These are phyloP conservation scores for Wickerhamomyces kurtzmanii DNA, from an alignment of 805 yeast genomes.

Conservation along the genomic window DNA sequence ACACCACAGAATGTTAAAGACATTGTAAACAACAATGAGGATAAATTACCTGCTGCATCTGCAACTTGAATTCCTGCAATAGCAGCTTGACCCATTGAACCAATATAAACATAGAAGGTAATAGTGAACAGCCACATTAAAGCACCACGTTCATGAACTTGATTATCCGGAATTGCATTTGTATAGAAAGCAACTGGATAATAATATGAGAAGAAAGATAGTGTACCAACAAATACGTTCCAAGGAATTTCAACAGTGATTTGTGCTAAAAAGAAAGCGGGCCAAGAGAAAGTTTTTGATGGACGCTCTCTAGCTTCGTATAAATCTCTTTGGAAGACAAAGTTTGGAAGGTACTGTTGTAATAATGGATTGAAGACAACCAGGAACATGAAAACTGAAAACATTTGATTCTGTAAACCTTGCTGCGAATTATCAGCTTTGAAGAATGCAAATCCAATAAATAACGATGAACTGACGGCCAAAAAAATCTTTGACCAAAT, in stretches of 20 bases:
- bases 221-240: slow-evolving; percentile 32
- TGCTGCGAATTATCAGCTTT: slow-evolving; percentile 51
- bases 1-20: slow-evolving; percentile 74
- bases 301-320: slow-evolving; percentile 71
- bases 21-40: slow-evolving; percentile 48
- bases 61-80: slow-evolving; percentile 50
- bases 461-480: slow-evolving; percentile 41
- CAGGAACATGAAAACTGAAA: slow-evolving; percentile 47
- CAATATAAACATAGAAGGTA: slow-evolving; percentile 43
- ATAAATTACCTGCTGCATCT: slow-evolving; percentile 56
- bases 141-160: slow-evolving; percentile 42
- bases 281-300: slow-evolving; percentile 62
- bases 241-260: slow-evolving; percentile 36
- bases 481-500: slow-evolving; percentile 48
- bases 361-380: slow-evolving; percentile 41
- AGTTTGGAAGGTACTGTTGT: slow-evolving; percentile 57
- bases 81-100: slow-evolving; percentile 48
- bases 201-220: slow-evolving; percentile 33
- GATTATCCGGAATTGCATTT: slow-evolving; percentile 33
- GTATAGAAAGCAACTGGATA: slow-evolving; percentile 37
- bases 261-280: slow-evolving; percentile 38
- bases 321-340: slow-evolving; percentile 46
- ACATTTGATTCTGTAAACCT: slow-evolving; percentile 58
- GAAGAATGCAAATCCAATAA: slow-evolving; percentile 63
- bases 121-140: slow-evolving; percentile 33